These are phyloP conservation scores for Decorospora gaudefroyi DNA, from an alignment of 2,329 filamentous ascomycete species.

Conservation along the genomic window DNA sequence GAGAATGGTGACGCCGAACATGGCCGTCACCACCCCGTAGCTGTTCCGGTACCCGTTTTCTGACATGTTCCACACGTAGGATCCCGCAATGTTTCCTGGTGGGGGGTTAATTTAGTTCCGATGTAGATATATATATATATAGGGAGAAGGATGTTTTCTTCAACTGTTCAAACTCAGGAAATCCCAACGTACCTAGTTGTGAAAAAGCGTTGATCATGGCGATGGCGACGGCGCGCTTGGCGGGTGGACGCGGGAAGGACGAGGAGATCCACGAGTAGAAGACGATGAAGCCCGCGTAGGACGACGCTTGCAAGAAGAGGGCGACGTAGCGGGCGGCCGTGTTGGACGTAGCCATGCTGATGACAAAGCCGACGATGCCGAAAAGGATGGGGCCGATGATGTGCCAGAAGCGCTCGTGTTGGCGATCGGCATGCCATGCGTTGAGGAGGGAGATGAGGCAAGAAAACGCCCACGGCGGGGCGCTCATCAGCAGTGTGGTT, in stretches of 20 bases:
- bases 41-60: slow-evolving; percentile 66
- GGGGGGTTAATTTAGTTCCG: too few relatives aligned
- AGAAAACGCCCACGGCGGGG: slow-evolving; percentile 57
- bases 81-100: slow-evolving; percentile 56
- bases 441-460: slow-evolving; percentile 55
- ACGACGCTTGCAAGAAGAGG: slow-evolving; percentile 45
- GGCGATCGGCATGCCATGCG: slow-evolving; percentile 58
- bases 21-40: slow-evolving; percentile 66
- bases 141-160: too few relatives aligned
- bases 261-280: slow-evolving; percentile 47
- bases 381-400: slow-evolving; percentile 53
- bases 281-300: slow-evolving; percentile 48
- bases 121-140: too few relatives aligned
- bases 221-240: slow-evolving; percentile 65
- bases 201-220: slow-evolving; percentile 62
- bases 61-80: slow-evolving; percentile 65
- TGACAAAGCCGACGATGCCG: slow-evolving; percentile 53
- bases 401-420: slow-evolving; percentile 58
- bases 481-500: slow-evolving; percentile 47
- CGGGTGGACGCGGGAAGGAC: slow-evolving; percentile 58
- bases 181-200: slow-evolving; percentile 24
- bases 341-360: slow-evolving; percentile 39
- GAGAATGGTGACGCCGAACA: slow-evolving; percentile 64
- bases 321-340: slow-evolving; percentile 43
- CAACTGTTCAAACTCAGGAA: too few relatives aligned